Evolutionary conservation across 1,284 basidiomycete genomes (phyloP).

Genomic region (Boletus sp.): DNA sequence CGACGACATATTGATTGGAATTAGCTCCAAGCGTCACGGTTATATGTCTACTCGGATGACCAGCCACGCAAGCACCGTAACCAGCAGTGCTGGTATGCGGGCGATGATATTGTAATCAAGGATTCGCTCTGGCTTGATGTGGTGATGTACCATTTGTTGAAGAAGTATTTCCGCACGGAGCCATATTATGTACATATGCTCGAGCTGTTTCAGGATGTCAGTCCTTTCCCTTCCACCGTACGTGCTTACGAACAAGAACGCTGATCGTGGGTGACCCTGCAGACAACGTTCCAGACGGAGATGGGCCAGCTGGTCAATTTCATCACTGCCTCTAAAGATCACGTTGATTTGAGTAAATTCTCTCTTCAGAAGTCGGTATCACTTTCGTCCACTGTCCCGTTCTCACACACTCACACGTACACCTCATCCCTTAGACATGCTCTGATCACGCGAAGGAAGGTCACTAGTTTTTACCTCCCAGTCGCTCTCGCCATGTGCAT

Average conservation of each 20-base stretch:
- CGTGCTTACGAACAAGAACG: neutral
- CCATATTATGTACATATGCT: slow-evolving; percentile 85
- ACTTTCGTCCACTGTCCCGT: neutral
- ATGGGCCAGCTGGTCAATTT: slow-evolving; percentile 94
- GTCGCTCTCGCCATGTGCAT: slow-evolving; percentile 91
- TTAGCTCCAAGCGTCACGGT: slow-evolving; percentile 74
- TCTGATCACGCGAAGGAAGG: slow-evolving; percentile 94
- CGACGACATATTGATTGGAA: neutral
- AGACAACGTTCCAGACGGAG: slow-evolving; percentile 91
- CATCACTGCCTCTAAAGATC: slow-evolving; percentile 89
- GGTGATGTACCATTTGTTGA: slow-evolving; percentile 87
- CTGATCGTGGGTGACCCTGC: neutral
- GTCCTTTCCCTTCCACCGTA: slow-evolving; percentile 15
- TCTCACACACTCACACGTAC: neutral
- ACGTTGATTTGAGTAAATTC: slow-evolving; percentile 86
- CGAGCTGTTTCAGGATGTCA: slow-evolving; percentile 86
- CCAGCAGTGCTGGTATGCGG: slow-evolving; percentile 85
- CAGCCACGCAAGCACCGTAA: slow-evolving; percentile 33
- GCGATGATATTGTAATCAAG: slow-evolving; percentile 88
- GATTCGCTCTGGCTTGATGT: slow-evolving; percentile 95
- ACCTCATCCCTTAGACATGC: slow-evolving; percentile 60
- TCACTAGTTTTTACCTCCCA: slow-evolving; percentile 96
- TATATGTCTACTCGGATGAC: slow-evolving; percentile 28
- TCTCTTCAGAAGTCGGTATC: slow-evolving; percentile 67
- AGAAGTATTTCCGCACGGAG: slow-evolving; percentile 82